Conservation (phyloP, 495 filamentous ascomycete species). For the Glarea lozoyensis region DNA sequence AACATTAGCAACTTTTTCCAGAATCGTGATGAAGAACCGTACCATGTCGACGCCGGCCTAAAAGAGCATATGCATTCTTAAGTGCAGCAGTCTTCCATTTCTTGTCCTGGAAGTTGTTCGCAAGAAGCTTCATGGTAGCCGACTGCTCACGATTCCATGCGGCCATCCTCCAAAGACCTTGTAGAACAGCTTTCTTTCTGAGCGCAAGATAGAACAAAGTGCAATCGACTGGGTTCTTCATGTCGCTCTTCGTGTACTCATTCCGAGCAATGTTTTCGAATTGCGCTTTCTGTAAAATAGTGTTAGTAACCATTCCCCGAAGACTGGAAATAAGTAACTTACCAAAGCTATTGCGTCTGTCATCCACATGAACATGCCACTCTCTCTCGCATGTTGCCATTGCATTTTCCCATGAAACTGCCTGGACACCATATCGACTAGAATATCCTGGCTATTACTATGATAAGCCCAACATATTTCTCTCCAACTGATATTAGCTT, state of each 20-base stretch:
- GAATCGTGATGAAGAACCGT: slow-evolving; percentile 15
- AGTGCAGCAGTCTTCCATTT: slow-evolving; percentile 85
- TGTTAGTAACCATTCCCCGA: slow-evolving; percentile 8
- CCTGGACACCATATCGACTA: slow-evolving; percentile 75
- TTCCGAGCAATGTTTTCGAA: slow-evolving; percentile 87
- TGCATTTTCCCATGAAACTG: slow-evolving; percentile 70
- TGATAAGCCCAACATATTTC: slow-evolving; percentile 95
- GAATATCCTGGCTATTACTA: slow-evolving; percentile 84
- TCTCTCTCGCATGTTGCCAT: slow-evolving; percentile 79
- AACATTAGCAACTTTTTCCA: background rate
- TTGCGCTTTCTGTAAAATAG: slow-evolving; percentile 50
- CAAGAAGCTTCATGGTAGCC: slow-evolving; percentile 64
- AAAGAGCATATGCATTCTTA: slow-evolving; percentile 96
- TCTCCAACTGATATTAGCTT: slow-evolving; percentile 73
- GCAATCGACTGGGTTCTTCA: slow-evolving; percentile 91
- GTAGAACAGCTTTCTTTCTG: slow-evolving; percentile 81
- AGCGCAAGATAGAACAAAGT: slow-evolving; percentile 86
- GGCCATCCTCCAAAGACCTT: slow-evolving; percentile 95
- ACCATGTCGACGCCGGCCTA: slow-evolving; percentile 87
- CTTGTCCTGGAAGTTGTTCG: slow-evolving; percentile 78
- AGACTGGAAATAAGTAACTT: slow-evolving; percentile 12
- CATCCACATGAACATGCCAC: slow-evolving; percentile 94
- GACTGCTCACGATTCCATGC: slow-evolving; percentile 79
- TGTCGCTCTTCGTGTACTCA: slow-evolving; percentile 81
- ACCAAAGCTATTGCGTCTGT: slow-evolving; percentile 67